Conservation (phyloP, 1,139 yeast species). For the Debaryomyces sp. region DNA sequence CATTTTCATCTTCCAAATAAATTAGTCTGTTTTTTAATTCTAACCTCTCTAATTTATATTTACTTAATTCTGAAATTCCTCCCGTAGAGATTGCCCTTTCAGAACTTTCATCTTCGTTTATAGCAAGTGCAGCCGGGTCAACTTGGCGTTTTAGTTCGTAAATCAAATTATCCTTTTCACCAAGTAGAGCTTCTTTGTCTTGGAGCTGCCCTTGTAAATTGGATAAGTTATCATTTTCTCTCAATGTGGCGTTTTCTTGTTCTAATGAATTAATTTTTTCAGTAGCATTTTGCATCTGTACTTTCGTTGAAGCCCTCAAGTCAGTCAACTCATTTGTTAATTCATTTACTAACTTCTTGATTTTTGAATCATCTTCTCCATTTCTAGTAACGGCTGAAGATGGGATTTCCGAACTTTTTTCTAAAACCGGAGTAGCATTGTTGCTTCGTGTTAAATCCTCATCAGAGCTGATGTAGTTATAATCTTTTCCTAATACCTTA, state of each 20-base stretch:
- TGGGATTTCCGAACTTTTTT: not conserved
- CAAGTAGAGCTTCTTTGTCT: constrained; percentile 38
- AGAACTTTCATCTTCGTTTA: constrained; percentile 24
- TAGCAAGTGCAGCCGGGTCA: constrained; percentile 34
- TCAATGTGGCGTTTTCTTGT: constrained; percentile 38
- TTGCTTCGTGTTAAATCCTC: constrained; percentile 8
- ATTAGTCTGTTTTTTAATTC: constrained; percentile 50
- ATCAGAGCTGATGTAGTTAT: not conserved
- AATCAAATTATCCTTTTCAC: constrained; percentile 35
- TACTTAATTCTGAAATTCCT: constrained; percentile 33
- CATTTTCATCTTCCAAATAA: constrained; percentile 52
- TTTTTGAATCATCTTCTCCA: constrained; percentile 25
- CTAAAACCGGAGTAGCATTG: constrained; percentile 17
- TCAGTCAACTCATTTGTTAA: constrained; percentile 50
- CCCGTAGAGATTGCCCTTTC: constrained; percentile 9
- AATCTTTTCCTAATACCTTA: constrained; percentile 1
- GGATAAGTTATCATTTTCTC: constrained; percentile 19
- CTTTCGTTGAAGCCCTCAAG: constrained; percentile 48
- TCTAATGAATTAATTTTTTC: constrained; percentile 52
- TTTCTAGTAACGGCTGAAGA: not conserved
- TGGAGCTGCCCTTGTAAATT: constrained; percentile 27
- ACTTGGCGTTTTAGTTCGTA: constrained; percentile 36
- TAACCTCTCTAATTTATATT: constrained; percentile 43
- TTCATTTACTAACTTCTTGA: constrained; percentile 40
- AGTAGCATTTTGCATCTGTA: constrained; percentile 57